Percentiles rank a stretch among this genome's conserved stretches.
Evolutionary conservation across 23 red algal genomes (phyloP).

Genomic region (Pyropia yezoensis): DNA sequence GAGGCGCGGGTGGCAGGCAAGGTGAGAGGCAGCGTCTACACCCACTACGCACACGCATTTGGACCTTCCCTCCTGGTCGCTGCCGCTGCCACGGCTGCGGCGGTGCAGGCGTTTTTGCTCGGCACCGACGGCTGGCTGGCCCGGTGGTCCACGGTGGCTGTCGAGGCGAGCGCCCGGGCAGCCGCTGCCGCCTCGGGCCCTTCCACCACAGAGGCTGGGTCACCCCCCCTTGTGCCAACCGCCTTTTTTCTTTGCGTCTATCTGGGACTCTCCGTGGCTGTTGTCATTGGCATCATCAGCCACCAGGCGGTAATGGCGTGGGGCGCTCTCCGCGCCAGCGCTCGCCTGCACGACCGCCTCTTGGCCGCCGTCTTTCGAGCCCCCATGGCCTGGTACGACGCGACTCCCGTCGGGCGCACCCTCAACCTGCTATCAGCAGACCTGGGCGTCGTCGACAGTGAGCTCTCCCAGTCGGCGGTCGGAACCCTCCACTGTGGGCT

Average conservation of each 20-base stretch:
- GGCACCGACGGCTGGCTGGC: conserved; percentile 31
- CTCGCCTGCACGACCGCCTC: conserved; percentile 11
- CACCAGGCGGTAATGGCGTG: conserved; percentile 11
- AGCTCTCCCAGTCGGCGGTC: conserved; percentile 18
- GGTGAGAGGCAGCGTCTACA: conserved; percentile 27
- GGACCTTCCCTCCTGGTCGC: conserved; percentile 4
- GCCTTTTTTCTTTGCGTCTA: conserved; percentile 28
- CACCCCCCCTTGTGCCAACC: too few species aligned
- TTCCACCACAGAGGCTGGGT: too few species aligned
- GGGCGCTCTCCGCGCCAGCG: conserved; percentile 7
- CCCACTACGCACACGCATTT: conserved; percentile 10
- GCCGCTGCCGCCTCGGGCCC: neutral
- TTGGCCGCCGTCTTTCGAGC: conserved; percentile 26
- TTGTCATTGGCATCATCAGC: neutral
- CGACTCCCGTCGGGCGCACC: conserved; percentile 38
- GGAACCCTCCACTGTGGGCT: conserved; percentile 12
- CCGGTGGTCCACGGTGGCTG: conserved; percentile 13
- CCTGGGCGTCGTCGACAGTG: conserved; percentile 29
- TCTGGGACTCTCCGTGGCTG: conserved; percentile 6
- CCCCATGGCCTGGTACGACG: conserved; percentile 38
- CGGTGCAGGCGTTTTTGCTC: conserved; percentile 10
- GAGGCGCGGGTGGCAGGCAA: conserved; percentile 31
- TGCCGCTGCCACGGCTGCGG: neutral
- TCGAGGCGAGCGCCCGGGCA: neutral
- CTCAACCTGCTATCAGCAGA: conserved; percentile 40